Percentiles rank a stretch among this genome's conserved stretches.
These are phyloP conservation scores for Solanum hybrid DNA, from an alignment of 305 asterid species.

Conservation along the genomic window DNA sequence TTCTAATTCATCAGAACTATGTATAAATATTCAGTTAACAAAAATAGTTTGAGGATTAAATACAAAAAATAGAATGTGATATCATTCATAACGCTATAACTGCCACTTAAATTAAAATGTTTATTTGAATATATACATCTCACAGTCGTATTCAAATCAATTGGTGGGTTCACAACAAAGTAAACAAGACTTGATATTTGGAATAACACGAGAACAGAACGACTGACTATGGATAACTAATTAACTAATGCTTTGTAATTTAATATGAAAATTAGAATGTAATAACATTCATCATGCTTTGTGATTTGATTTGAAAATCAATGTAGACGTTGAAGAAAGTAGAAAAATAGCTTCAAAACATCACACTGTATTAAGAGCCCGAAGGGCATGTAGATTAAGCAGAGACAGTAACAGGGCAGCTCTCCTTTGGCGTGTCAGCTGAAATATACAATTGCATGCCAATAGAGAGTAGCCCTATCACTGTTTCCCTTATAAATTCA, in stretches of 20 bases:
- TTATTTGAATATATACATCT: not conserved
- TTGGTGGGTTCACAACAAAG: not conserved
- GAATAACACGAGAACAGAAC: not conserved
- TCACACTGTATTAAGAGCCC: not conserved
- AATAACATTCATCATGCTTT: no score
- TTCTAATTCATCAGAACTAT: not conserved
- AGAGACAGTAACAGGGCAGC: not conserved
- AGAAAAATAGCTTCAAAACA: not conserved
- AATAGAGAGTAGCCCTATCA: slow-evolving; percentile 45
- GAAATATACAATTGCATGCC: slow-evolving; percentile 23
- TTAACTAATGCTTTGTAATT: no score
- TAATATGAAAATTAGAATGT: no score
- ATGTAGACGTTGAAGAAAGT: no score
- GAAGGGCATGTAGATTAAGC: not conserved
- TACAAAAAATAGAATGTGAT: not conserved
- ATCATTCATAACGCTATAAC: not conserved
- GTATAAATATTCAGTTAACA: not conserved
- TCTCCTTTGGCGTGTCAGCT: not conserved
- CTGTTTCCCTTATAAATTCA: slow-evolving; percentile 21
- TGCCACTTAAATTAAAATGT: not conserved
- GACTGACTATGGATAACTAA: not conserved
- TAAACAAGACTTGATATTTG: not conserved
- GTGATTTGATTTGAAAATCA: no score
- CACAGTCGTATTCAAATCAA: not conserved
- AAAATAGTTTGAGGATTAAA: not conserved